phyloP scores from a whole-genome alignment of 2,329 filamentous ascomycete genomes.

The Sphaerulina musiva region DNA sequence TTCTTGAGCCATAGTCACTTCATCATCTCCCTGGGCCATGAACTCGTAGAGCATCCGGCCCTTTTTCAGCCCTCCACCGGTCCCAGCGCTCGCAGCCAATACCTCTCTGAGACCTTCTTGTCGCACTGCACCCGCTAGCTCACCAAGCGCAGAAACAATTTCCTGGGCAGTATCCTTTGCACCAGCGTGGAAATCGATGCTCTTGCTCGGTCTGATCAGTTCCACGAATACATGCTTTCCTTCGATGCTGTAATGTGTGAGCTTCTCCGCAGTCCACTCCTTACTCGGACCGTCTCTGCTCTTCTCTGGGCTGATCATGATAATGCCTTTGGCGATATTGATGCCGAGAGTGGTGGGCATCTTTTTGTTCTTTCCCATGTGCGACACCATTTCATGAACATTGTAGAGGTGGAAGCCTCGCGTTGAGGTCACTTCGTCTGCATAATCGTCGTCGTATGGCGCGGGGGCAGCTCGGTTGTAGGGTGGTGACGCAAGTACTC shows the following conservation, averaged over 20 bases:
- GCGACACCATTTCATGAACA: constrained; percentile 94
- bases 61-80: constrained; percentile 61
- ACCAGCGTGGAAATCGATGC: constrained; percentile 91
- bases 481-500: constrained; percentile 51
- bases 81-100: constrained; percentile 68
- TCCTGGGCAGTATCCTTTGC: constrained; percentile 95
- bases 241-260: constrained; percentile 96
- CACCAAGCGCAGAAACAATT: constrained; percentile 80
- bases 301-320: constrained; percentile 85
- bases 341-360: constrained; percentile 97
- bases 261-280: constrained; percentile 89
- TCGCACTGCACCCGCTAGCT: constrained; percentile 76
- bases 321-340: constrained; percentile 78
- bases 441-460: constrained; percentile 35
- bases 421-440: constrained; percentile 49
- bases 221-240: constrained; percentile 98
- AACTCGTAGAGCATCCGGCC: constrained; percentile 91
- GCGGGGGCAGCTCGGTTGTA: constrained; percentile 45
- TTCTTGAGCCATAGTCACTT: constrained; percentile 82
- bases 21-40: constrained; percentile 90
- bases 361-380: constrained; percentile 95
- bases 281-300: constrained; percentile 74
- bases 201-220: constrained; percentile 84
- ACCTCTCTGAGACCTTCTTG: constrained; percentile 82
- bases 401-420: constrained; percentile 92